Base-by-base conservation (phyloP, 345 rosid genomes). In the Citrus maxima region DNA sequence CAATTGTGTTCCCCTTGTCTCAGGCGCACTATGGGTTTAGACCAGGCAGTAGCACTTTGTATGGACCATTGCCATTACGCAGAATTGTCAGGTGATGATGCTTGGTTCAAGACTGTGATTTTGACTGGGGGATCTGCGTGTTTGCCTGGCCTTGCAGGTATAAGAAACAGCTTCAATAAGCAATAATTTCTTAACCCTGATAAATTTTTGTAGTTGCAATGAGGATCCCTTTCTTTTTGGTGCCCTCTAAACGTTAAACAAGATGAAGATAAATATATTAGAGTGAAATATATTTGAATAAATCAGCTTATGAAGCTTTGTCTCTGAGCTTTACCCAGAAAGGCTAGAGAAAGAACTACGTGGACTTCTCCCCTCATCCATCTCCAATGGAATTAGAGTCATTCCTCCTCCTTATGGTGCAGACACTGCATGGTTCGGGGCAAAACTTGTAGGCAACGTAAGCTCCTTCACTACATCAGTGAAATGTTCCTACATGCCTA, bases 81-180 rank as follows among this genome's bases (percentile, higher is more conserved):
- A 1, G 93, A 88, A 76, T 86, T 95, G 63, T 61, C 86, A 67
- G 85, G 84, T 54, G 95, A 93, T 49, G 89, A 87, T 85, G 70
- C 89, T 84, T 93, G 99, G 99, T 95, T 87, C 89, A 95, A 93
- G 88, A 93, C 97, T 30, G 88, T 95, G 77, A 92, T 93, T 79
- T 77, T 95, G 82, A 79, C 94, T 2, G 98, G 98, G 60, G 98
- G 98, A 67, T 85, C 89, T 58, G 94, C 94, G 3, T 90, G 96
- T 85, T 87, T 95, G 77, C 96, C 98, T 16, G 97, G 99, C 59
- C 89, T 93, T 51, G 87, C 95, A 85, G 96, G 98, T 92, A 76
- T 27, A 65, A 69, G 18, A 7, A 14, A 32, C 67, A 38, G 32
- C 30, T 54, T 12, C 66, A 4, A 2, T 14, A 16, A 64, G 32